Evolutionary conservation across 192 early-diverging fungal species (phyloP).

Genomic region (Ambispora gerdemannii): DNA sequence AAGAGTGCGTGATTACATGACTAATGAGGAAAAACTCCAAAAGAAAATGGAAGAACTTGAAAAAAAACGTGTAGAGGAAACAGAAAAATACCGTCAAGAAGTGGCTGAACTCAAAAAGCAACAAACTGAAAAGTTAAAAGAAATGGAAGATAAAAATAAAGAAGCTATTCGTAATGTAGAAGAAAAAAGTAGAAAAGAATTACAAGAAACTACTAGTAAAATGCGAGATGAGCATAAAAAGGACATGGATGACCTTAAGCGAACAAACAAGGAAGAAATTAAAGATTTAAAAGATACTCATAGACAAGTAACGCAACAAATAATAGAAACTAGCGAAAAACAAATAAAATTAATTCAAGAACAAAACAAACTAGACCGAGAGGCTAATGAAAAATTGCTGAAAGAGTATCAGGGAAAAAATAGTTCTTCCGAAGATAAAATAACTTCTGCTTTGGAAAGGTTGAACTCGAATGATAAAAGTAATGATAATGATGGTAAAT

Average conservation of each 20-base stretch:
- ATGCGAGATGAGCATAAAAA: neutral
- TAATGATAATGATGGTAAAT: no score
- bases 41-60: neutral
- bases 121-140: neutral
- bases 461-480: no score
- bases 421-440: neutral
- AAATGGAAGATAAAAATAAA: neutral
- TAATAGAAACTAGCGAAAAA: neutral
- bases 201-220: neutral
- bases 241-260: neutral
- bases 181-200: neutral
- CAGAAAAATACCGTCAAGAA: neutral
- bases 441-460: no score
- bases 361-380: neutral
- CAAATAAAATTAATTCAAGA: neutral
- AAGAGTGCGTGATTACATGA: neutral
- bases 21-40: neutral
- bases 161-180: neutral
- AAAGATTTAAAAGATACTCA: neutral
- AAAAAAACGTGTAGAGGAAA: neutral
- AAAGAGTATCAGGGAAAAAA: neutral
- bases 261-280: neutral
- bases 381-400: neutral
- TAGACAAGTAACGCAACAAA: neutral
- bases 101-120: neutral